Evolutionary conservation across 2,329 filamentous ascomycete species (phyloP), one percentile per base, ranked within the genome.

Genomic region (Onygenales sp.): DNA sequence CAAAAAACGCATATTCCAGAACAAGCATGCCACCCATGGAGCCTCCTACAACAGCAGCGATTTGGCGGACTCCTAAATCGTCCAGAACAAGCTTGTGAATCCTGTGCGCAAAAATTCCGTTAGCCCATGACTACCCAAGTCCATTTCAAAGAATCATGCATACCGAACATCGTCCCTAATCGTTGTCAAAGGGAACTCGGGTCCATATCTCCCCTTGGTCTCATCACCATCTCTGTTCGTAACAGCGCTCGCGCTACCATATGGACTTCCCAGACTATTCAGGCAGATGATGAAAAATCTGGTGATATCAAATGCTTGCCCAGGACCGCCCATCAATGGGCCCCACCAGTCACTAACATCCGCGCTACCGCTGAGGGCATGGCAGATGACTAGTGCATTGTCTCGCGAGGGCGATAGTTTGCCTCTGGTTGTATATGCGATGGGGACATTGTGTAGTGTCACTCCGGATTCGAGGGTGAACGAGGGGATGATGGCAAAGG

Each of bases 161-260:
- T 73, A 93, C 87, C 87, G 90, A 51, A 97, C 92, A 73, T 98
- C 93, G 67, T 98, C 93, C 60, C 92, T 80, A 58, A 98, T 89
- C 0, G 93, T 97, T 1, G 93, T 96, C 58, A 98, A 74, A 46
- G 93, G 93, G 61, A 98, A 98, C 65, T 98, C 93, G 1, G 93
- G 93, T 0, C 93, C 93, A 65, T 98, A 98, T 61, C 81, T 81
- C 14, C 82, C 90, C 58, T 87, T 83, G 50, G 75, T 76, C 13
- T 79, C 73, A 62, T 94, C 82, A 11, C 90, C 90, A 64, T 96
- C 85, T 69, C 89, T 94, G 61, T 84, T 85, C 2, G 93, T 98
- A 11, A 80, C 71, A 7, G 77, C 75, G 56, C 76, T 79, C 5
- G 76, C 76, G 61, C 74, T 78, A 31, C 78, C 78, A 58, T 80